These are phyloP conservation scores for Penicillium paxilli DNA, from an alignment of 495 filamentous ascomycete species.

Conservation along the genomic window DNA sequence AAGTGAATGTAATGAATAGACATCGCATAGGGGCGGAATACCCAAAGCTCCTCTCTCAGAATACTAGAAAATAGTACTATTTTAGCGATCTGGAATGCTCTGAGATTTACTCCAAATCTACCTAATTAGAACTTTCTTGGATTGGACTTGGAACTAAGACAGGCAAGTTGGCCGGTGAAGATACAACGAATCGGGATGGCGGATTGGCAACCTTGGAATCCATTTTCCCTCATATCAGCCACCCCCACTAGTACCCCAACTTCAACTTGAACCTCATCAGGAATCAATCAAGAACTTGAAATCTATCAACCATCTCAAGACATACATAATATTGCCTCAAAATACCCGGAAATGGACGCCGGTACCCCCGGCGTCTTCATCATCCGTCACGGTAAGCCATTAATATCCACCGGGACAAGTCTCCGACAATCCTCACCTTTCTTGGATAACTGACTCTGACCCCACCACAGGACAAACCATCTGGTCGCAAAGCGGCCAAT, in stretches of 20 bases:
- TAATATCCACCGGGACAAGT: background rate
- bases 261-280: background rate
- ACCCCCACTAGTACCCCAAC: background rate
- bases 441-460: constrained; percentile 1
- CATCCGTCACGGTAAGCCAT: constrained; percentile 34
- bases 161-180: background rate
- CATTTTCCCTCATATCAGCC: background rate
- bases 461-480: constrained; percentile 65
- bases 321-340: background rate
- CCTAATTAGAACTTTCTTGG: no score
- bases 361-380: constrained; percentile 42
- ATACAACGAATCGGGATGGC: background rate
- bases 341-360: constrained; percentile 50
- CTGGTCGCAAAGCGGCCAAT: constrained; percentile 83
- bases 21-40: no score
- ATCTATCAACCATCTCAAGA: background rate
- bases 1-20: no score
- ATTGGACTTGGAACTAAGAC: no score
- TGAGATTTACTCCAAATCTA: no score
- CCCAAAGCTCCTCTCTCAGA: no score
- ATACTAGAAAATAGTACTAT: no score
- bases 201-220: background rate
- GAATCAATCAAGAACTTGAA: background rate
- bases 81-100: no score
- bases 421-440: no score